Percentiles rank a stretch among this genome's conserved stretches.
These are phyloP conservation scores for Komagataella kurtzmanii DNA, from an alignment of 805 yeast genomes.

Conservation along the genomic window DNA sequence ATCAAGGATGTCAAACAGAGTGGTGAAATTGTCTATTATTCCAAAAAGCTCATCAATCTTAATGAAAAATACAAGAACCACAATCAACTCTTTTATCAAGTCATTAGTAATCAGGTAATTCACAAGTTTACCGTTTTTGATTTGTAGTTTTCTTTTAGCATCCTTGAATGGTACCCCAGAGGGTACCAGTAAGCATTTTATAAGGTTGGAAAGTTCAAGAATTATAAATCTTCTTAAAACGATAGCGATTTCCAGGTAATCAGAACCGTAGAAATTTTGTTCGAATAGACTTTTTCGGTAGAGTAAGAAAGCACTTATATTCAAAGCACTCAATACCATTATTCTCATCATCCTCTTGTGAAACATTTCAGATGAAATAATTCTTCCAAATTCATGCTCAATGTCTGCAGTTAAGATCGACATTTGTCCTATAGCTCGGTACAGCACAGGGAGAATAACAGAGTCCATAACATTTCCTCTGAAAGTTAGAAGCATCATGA, in stretches of 20 bases:
- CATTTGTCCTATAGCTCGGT: constrained; percentile 13
- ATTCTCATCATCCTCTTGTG: constrained; percentile 12
- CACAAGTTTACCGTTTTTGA: neutral
- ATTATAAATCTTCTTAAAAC: neutral
- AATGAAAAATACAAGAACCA: neutral
- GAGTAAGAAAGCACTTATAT: constrained; percentile 10
- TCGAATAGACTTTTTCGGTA: neutral
- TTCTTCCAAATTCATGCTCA: constrained; percentile 1
- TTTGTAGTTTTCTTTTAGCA: neutral
- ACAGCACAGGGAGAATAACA: constrained; percentile 11
- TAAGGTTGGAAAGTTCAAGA: neutral
- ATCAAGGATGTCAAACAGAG: constrained; percentile 16
- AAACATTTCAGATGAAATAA: constrained; percentile 6
- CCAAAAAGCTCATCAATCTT: neutral
- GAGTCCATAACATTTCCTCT: constrained; percentile 9
- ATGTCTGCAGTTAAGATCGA: constrained; percentile 3
- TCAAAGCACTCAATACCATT: constrained; percentile 12
- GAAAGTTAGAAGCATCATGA: constrained; percentile 3
- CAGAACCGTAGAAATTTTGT: neutral
- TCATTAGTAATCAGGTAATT: neutral
- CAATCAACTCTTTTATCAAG: neutral
- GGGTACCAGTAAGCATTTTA: neutral
- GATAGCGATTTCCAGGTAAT: neutral
- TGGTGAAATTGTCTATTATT: constrained; percentile 10
- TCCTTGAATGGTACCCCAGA: neutral